These are phyloP conservation scores for Lepiota brunneoincarnata DNA, from an alignment of 768 basidiomycete species.

Conservation along the genomic window DNA sequence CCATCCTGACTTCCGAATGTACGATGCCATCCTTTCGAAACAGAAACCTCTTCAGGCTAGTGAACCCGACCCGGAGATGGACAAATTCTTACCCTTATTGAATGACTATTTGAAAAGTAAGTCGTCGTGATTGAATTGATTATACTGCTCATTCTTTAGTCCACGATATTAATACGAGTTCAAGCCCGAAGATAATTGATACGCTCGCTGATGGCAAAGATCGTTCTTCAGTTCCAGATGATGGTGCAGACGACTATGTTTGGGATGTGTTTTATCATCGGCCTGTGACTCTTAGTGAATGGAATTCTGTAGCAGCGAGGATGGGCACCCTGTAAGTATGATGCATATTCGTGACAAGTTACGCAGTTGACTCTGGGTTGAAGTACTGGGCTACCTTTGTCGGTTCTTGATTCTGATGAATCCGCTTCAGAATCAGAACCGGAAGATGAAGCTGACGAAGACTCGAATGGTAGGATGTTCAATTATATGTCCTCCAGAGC, in stretches of 20 bases:
- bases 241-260: constrained; percentile 58
- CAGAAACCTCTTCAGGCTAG: constrained; percentile 24
- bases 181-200: constrained; percentile 1
- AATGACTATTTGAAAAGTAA: constrained; percentile 68
- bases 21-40: constrained; percentile 60
- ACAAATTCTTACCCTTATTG: constrained; percentile 75
- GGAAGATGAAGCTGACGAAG: constrained; percentile 79
- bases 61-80: constrained; percentile 58
- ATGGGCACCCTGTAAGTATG: constrained; percentile 60
- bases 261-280: constrained; percentile 84
- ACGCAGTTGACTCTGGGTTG: background rate
- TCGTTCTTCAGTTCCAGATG: constrained; percentile 16
- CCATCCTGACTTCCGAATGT: constrained; percentile 57
- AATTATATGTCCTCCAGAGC: constrained; percentile 2
- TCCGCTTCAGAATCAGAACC: constrained; percentile 63
- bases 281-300: constrained; percentile 56
- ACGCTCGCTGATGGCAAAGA: constrained; percentile 12
- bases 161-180: constrained; percentile 18
- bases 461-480: constrained; percentile 67
- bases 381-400: constrained; percentile 66
- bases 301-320: constrained; percentile 46
- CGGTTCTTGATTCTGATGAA: constrained; percentile 51
- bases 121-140: constrained; percentile 17
- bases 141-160: constrained; percentile 15
- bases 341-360: background rate